Evolutionary conservation across 192 early-diverging fungal species (phyloP), one percentile per base, ranked within the genome.

Genomic region (Podila epigama): DNA sequence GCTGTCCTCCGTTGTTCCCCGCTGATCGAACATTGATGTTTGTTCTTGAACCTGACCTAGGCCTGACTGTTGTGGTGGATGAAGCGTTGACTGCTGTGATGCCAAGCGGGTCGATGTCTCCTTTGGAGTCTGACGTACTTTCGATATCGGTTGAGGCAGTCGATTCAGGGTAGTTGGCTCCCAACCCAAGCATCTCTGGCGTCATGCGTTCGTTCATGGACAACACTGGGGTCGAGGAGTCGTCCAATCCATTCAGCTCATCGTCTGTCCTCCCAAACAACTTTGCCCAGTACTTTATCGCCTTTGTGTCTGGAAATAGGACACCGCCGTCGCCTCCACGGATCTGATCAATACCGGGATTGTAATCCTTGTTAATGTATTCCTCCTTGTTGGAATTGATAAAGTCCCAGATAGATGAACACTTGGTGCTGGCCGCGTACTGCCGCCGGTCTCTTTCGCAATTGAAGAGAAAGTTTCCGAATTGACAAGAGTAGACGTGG

Each of bases 401-500:
- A 77, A 90, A 90, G 63, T 94, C 86, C 97, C 97, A 98, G 10
- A 98, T 72, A 13, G 89, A 91, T 18, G 72, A 55, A 32, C 59
- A 68, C 11, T 93, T 89, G 7, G 79, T 79, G 37, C 62, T 60
- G 7, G 68, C 63, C 11, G 75, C 58, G 53, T 92, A 82, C 8
- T 79, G 68, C 13, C 44, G 42, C 11, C 94, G 89, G 66, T 99
- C 96, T 40, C 82, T 79, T 77, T 96, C 93, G 51, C 88, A 89
- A 79, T 99, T 98, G 75, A 92, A 95, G 61, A 99, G 36, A 63
- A 99, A 98, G 22, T 91, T 95, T 16, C 97, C 97, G 86, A 93
- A 98, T 79, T 95, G 94, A 71, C 95, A 96, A 37, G 92, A 88
- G 66, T 97, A 94, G 51, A 93, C 81, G 77, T 95, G 92, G 79